A percentile compares a stretch with the other conserved stretches of the same genome.
Evolutionary conservation across 192 early-diverging fungal genomes (phyloP).

Genomic region (Phlyctochytrium planicorne): DNA sequence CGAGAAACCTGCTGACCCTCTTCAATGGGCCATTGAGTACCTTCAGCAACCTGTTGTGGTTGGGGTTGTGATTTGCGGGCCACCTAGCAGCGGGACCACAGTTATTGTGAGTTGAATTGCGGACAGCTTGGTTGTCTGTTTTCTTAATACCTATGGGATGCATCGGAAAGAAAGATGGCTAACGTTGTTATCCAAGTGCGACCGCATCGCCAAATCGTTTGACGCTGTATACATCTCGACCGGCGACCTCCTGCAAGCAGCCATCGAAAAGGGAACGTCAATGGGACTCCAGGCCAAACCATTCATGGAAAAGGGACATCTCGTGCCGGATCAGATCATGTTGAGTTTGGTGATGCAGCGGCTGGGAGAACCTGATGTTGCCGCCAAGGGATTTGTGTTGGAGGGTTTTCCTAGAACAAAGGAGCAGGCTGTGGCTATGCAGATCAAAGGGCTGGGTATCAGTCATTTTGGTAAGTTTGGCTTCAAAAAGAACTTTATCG

Average conservation of each 20-base stretch:
- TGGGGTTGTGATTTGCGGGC: constrained; percentile 21
- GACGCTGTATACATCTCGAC: constrained; percentile 45
- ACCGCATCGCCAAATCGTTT: constrained; percentile 33
- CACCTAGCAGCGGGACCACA: constrained; percentile 10
- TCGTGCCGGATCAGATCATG: constrained; percentile 57
- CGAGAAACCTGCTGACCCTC: constrained; percentile 44
- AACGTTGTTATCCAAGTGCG: too few relatives aligned
- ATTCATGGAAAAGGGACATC: constrained; percentile 47
- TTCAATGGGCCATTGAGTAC: constrained; percentile 51
- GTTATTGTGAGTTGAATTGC: constrained; percentile 13
- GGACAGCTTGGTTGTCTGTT: neutral
- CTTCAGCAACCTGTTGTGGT: constrained; percentile 34
- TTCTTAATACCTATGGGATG: too few relatives aligned
- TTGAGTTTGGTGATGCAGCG: constrained; percentile 41
- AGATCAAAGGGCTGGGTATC: constrained; percentile 37
- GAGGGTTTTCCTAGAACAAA: constrained; percentile 55
- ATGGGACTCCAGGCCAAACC: constrained; percentile 48
- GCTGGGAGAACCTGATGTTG: constrained; percentile 47
- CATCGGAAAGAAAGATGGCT: too few relatives aligned
- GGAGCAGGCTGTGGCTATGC: constrained; percentile 47
- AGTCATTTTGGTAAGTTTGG: constrained; percentile 33
- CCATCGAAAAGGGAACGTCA: constrained; percentile 46
- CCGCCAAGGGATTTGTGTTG: constrained; percentile 38
- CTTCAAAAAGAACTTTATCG: neutral
- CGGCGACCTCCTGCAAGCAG: constrained; percentile 33